Percentiles rank a stretch among this genome's conserved stretches.
phyloP scores from a whole-genome alignment of 805 yeast genomes.

The Saccharomycopsis capsularis region DNA sequence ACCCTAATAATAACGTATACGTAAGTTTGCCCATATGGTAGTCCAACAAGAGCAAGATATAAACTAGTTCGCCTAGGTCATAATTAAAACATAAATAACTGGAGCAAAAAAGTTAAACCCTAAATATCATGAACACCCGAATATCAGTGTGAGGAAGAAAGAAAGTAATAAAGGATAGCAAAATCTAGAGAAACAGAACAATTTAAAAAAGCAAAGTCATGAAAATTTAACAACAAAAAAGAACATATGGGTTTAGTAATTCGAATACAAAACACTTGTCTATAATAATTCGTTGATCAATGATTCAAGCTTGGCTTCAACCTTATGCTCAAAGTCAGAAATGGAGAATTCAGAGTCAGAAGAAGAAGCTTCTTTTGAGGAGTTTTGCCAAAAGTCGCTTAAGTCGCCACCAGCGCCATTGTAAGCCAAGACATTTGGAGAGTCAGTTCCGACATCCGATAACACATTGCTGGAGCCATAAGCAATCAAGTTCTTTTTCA shows the following conservation, averaged over 20 bases:
- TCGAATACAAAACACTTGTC: background rate
- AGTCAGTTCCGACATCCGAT: conserved; percentile 58
- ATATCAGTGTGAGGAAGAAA: too few relatives aligned
- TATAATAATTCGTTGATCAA: background rate
- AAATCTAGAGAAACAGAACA: too few relatives aligned
- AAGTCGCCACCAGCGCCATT: conserved; percentile 78
- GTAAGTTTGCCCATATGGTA: too few relatives aligned
- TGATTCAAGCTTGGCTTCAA: background rate
- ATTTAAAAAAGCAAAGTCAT: too few relatives aligned
- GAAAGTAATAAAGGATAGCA: too few relatives aligned
- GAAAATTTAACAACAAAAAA: too few relatives aligned
- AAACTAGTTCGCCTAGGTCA: too few relatives aligned
- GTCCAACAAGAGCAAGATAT: too few relatives aligned
- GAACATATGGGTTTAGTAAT: background rate
- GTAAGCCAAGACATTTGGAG: conserved; percentile 71
- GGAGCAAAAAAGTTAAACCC: too few relatives aligned
- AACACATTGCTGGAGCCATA: conserved; percentile 58
- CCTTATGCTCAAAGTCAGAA: background rate
- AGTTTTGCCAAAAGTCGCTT: conserved; percentile 56
- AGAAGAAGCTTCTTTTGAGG: background rate
- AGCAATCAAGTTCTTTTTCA: conserved; percentile 68
- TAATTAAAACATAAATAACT: too few relatives aligned
- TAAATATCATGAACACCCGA: too few relatives aligned
- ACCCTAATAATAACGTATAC: too few relatives aligned
- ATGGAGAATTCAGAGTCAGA: background rate